These are phyloP conservation scores for Lachancea waltii DNA, from an alignment of 805 yeast genomes.

Conservation along the genomic window DNA sequence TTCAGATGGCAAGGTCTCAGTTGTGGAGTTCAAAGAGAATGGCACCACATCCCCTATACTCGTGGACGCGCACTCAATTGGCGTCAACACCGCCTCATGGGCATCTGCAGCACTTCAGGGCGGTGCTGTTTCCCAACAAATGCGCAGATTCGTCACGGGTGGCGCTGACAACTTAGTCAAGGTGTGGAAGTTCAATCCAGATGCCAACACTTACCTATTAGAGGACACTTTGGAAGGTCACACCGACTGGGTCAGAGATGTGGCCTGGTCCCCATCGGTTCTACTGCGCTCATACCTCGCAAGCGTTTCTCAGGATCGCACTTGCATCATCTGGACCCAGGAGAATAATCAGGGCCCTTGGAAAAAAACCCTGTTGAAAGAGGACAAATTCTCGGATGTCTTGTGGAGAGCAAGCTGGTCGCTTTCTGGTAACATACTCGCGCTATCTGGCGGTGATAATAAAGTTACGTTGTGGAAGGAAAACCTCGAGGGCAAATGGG, in stretches of 20 bases:
- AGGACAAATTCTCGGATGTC: constrained; percentile 89
- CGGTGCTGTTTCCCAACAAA: constrained; percentile 34
- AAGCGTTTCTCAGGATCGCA: constrained; percentile 92
- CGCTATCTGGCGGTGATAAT: constrained; percentile 94
- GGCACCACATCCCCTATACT: constrained; percentile 60
- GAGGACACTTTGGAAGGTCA: constrained; percentile 85
- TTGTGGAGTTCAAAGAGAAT: constrained; percentile 85
- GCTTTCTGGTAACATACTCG: constrained; percentile 87
- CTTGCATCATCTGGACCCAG: constrained; percentile 93
- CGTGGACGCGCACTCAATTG: constrained; percentile 79
- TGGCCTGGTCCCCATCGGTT: constrained; percentile 94
- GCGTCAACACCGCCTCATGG: constrained; percentile 94
- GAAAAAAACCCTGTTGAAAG: constrained; percentile 70
- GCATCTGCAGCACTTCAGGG: constrained; percentile 51
- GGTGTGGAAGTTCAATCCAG: constrained; percentile 69
- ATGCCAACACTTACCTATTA: constrained; percentile 53
- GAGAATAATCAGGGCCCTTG: constrained; percentile 60
- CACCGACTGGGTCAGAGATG: constrained; percentile 98
- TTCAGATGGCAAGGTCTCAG: constrained; percentile 86
- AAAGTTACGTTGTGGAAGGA: constrained; percentile 96
- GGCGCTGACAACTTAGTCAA: constrained; percentile 93
- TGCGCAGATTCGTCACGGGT: constrained; percentile 81
- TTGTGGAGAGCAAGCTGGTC: constrained; percentile 99
- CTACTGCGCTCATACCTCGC: constrained; percentile 86
- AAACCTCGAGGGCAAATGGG: constrained; percentile 89